Evolutionary conservation across 371 early-diverging fungal species (phyloP).

Genomic region (Apophysomyces elegans): DNA sequence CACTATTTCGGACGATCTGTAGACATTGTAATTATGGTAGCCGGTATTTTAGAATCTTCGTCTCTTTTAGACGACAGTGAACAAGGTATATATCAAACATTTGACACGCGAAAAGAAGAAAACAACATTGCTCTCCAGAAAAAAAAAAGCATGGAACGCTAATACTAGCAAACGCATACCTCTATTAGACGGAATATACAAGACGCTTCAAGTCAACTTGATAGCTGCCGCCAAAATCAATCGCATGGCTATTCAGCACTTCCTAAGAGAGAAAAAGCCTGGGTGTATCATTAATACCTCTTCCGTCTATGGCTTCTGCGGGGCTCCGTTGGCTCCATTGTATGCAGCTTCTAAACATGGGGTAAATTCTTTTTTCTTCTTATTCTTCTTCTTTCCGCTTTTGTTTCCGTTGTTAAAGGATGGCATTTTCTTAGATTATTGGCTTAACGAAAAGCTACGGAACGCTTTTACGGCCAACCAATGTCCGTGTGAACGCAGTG

Average conservation of each 20-base stretch:
- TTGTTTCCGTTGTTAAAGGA: no score
- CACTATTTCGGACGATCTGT: slow-evolving; percentile 46
- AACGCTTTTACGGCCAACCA: slow-evolving; percentile 39
- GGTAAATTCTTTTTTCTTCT: slow-evolving; percentile 34
- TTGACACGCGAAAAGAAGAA: neutral
- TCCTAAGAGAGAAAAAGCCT: slow-evolving; percentile 48
- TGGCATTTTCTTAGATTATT: slow-evolving; percentile 41
- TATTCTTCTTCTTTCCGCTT: neutral
- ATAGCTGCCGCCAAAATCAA: slow-evolving; percentile 68
- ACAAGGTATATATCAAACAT: slow-evolving; percentile 20
- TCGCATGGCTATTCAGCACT: slow-evolving; percentile 69
- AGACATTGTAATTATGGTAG: slow-evolving; percentile 70
- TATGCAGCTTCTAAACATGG: slow-evolving; percentile 86
- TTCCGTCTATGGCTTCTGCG: slow-evolving; percentile 77
- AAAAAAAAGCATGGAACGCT: neutral
- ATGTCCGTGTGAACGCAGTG: slow-evolving; percentile 76
- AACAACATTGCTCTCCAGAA: neutral
- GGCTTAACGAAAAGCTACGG: slow-evolving; percentile 65
- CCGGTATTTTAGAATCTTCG: slow-evolving; percentile 59
- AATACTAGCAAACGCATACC: neutral
- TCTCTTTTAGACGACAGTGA: slow-evolving; percentile 44
- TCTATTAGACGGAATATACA: slow-evolving; percentile 46
- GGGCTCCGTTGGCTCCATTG: slow-evolving; percentile 66
- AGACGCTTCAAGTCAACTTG: slow-evolving; percentile 69
- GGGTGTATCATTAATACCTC: slow-evolving; percentile 83